Evolutionary conservation across 768 basidiomycete genomes (phyloP).

Genomic region (Suillus hirtellus): DNA sequence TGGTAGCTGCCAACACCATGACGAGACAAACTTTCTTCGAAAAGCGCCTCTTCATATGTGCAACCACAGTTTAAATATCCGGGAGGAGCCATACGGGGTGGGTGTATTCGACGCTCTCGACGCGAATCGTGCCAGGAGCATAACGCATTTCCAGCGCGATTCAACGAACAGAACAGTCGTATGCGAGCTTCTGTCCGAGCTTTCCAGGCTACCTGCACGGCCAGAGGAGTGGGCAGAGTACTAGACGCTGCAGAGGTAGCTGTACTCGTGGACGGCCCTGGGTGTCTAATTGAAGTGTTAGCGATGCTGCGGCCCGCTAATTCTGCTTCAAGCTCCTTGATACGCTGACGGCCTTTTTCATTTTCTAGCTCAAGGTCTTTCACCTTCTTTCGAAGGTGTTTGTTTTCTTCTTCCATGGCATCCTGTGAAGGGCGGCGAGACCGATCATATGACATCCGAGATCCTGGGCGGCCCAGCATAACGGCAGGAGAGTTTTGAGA

Average conservation of each 20-base stretch:
- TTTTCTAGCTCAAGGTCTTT: slow-evolving; percentile 65
- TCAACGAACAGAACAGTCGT: slow-evolving; percentile 74
- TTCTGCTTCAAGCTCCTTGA: slow-evolving; percentile 48
- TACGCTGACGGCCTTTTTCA: slow-evolving; percentile 48
- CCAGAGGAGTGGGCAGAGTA: slow-evolving; percentile 40
- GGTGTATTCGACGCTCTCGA: slow-evolving; percentile 73
- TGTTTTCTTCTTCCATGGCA: slow-evolving; percentile 50
- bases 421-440: slow-evolving; percentile 27
- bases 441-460: slow-evolving; percentile 28
- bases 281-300: not conserved
- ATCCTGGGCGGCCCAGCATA: slow-evolving; percentile 21
- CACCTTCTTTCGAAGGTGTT: slow-evolving; percentile 54
- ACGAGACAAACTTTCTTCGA: slow-evolving; percentile 80
- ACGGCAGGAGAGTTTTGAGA: not conserved
- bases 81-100: slow-evolving; percentile 77
- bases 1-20: slow-evolving; percentile 81
- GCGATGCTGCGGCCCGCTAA: slow-evolving; percentile 34
- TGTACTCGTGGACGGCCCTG: slow-evolving; percentile 22
- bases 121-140: slow-evolving; percentile 92
- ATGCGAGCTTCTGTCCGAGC: slow-evolving; percentile 72
- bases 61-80: slow-evolving; percentile 86
- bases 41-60: slow-evolving; percentile 80
- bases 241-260: slow-evolving; percentile 20
- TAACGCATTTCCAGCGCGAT: slow-evolving; percentile 85
- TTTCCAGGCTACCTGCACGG: slow-evolving; percentile 61